Conservation (phyloP, 2,329 filamentous ascomycete genomes). For the Hypoxylon sp. region DNA sequence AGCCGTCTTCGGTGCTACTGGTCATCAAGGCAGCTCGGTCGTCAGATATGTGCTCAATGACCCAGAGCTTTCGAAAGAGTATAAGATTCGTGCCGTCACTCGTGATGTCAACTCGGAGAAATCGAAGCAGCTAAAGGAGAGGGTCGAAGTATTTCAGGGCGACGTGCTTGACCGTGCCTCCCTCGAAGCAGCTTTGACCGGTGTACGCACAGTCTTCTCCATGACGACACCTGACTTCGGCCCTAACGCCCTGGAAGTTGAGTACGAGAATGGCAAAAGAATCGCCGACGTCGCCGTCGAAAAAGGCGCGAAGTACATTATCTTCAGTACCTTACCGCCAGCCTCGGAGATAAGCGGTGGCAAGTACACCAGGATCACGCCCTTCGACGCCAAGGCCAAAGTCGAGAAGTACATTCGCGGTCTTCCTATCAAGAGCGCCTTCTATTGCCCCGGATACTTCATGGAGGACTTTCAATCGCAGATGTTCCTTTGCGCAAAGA, state of each 20-base stretch:
- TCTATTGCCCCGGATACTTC: conserved; percentile 57
- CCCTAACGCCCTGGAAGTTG: conserved; percentile 53
- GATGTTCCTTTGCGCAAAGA: conserved; percentile 47
- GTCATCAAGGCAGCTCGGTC: conserved; percentile 63
- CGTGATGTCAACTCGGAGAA: conserved; percentile 56
- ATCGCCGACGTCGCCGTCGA: conserved; percentile 54
- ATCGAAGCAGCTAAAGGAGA: conserved; percentile 48
- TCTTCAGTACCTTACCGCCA: conserved; percentile 55
- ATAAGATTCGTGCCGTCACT: conserved; percentile 62
- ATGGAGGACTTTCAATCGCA: conserved; percentile 55
- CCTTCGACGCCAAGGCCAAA: conserved; percentile 58
- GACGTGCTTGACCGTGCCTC: conserved; percentile 56
- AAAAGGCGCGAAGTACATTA: conserved; percentile 53
- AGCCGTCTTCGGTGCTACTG: conserved; percentile 64
- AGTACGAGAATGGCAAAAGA: conserved; percentile 51
- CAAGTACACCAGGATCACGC: conserved; percentile 50
- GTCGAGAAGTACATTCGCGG: conserved; percentile 54
- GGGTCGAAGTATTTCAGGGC: conserved; percentile 54
- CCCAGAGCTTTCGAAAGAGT: conserved; percentile 57
- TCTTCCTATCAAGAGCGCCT: conserved; percentile 54
- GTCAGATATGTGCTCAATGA: conserved; percentile 59
- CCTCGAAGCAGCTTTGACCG: conserved; percentile 55
- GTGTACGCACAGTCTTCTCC: conserved; percentile 61
- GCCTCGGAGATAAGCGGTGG: conserved; percentile 51
- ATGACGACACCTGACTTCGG: conserved; percentile 59